phyloP scores from a whole-genome alignment of 1,284 basidiomycete species.

The Salmacisia buchloeana region DNA sequence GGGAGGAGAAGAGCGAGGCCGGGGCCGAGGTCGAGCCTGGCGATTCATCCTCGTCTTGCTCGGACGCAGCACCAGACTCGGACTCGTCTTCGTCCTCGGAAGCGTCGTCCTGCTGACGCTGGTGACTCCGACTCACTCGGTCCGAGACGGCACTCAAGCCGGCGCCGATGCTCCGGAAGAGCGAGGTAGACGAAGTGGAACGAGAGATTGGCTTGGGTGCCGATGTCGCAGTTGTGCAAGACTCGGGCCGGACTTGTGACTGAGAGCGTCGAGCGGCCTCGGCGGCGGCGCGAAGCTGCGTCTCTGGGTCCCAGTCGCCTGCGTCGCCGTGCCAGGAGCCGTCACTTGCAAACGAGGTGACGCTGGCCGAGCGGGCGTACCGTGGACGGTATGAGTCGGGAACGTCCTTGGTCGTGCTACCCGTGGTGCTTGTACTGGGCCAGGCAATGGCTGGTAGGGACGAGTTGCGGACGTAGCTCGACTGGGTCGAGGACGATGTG shows the following conservation, averaged over 20 bases:
- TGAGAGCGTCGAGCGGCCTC: constrained; percentile 21
- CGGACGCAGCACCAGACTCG: too few relatives aligned
- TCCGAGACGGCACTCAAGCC: neutral
- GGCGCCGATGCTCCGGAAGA: neutral
- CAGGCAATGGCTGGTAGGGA: too few relatives aligned
- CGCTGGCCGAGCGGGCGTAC: constrained; percentile 5
- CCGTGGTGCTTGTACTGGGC: too few relatives aligned
- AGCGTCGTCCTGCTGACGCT: neutral
- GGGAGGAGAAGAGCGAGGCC: neutral
- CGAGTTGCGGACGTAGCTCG: neutral
- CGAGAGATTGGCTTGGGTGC: neutral
- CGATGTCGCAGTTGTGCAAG: neutral
- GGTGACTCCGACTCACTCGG: neutral
- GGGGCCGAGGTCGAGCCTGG: neutral
- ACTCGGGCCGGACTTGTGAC: constrained; percentile 12
- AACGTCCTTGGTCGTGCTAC: too few relatives aligned
- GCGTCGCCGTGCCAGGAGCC: constrained; percentile 40
- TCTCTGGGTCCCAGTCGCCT: constrained; percentile 37
- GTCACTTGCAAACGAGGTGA: constrained; percentile 31
- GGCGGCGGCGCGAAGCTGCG: constrained; percentile 26
- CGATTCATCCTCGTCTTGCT: neutral
- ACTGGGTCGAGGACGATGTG: constrained; percentile 8
- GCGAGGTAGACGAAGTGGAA: neutral
- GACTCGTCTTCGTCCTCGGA: neutral
- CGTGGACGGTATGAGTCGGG: neutral